Conservation (phyloP, 129 eudicot genomes). For the Sambucus nigra region DNA sequence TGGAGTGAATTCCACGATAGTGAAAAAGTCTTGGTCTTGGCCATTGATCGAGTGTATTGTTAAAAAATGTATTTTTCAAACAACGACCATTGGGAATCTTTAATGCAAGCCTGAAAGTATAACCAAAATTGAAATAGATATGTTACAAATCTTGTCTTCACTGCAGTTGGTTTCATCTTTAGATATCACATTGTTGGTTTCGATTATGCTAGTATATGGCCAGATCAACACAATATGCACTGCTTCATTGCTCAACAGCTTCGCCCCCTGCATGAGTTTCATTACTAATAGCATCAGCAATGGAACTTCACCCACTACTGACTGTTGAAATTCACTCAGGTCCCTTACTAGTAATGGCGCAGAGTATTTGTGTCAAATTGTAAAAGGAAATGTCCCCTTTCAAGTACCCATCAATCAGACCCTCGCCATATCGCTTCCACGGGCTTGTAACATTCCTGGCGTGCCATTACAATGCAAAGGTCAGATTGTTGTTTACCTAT, state of each 20-base stretch:
- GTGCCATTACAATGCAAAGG: constrained; percentile 88
- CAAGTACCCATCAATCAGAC: constrained; percentile 64
- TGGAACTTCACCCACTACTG: constrained; percentile 46
- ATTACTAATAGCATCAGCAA: constrained; percentile 35
- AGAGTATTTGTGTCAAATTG: constrained; percentile 57
- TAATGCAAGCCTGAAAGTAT: too few species aligned
- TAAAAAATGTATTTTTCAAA: too few species aligned
- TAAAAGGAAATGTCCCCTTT: constrained; percentile 60
- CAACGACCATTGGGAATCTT: too few species aligned
- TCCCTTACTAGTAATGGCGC: constrained; percentile 47
- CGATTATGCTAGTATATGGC: constrained; percentile 22
- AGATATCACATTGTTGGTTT: constrained; percentile 13
- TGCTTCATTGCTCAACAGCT: constrained; percentile 47
- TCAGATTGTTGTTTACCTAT: too few species aligned
- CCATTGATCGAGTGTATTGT: too few species aligned
- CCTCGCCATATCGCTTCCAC: constrained; percentile 64
- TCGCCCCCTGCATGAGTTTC: constrained; percentile 63
- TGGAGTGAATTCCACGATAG: too few species aligned
- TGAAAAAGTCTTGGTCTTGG: too few species aligned
- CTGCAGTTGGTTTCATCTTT: constrained; percentile 18
- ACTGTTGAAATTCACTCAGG: constrained; percentile 60
- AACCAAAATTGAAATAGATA: not conserved
- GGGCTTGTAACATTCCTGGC: constrained; percentile 75
- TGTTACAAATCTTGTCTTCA: constrained; percentile 13
- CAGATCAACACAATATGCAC: constrained; percentile 59